Percentiles rank a stretch among this genome's conserved stretches.
These are phyloP conservation scores for Melaleuca alternifolia DNA, from an alignment of 345 rosid species.

Conservation along the genomic window DNA sequence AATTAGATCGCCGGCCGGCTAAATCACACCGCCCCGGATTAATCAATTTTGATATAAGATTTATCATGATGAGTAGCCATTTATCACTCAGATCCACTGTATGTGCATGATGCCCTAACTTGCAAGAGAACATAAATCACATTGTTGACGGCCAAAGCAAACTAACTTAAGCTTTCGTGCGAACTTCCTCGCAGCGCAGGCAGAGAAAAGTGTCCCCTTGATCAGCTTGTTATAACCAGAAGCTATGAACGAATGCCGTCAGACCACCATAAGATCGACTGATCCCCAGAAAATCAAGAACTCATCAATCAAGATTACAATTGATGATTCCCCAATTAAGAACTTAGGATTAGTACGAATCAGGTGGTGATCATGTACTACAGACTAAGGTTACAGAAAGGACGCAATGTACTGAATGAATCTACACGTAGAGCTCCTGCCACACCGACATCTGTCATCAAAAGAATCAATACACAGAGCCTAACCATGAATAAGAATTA, in stretches of 20 bases:
- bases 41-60: not conserved
- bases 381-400: not conserved
- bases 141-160: not conserved
- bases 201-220: not conserved
- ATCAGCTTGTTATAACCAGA: not conserved
- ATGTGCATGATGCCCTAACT: not conserved
- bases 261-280: not conserved
- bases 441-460: not conserved
- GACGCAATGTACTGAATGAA: not conserved
- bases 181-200: not conserved
- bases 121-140: not conserved
- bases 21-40: not conserved
- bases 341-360: not conserved
- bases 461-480: not conserved
- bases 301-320: not conserved
- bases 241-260: not conserved
- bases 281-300: not conserved
- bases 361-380: not conserved
- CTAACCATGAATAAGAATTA: not conserved
- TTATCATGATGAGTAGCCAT: not conserved
- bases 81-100: not conserved
- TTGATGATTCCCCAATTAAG: not conserved
- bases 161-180: not conserved
- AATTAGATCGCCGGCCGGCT: not conserved
- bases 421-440: not conserved